Evolutionary conservation across 495 filamentous ascomycete genomes (phyloP).

Genomic region (Tetracladium marchalianum): DNA sequence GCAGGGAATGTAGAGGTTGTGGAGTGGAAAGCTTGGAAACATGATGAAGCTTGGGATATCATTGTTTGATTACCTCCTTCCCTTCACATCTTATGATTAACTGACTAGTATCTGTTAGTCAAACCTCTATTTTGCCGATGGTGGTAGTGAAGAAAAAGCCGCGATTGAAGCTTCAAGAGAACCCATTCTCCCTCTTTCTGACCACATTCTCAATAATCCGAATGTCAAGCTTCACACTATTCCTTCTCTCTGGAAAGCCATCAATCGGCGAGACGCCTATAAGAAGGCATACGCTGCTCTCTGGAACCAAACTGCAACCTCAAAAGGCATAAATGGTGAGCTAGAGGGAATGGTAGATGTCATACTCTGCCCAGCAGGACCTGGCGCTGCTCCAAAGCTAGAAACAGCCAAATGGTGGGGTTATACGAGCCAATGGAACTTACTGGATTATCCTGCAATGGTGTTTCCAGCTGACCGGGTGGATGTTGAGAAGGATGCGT

Average conservation of each 20-base stretch:
- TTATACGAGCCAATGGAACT: conserved; percentile 66
- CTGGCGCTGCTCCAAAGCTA: conserved; percentile 48
- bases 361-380: conserved; percentile 54
- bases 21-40: conserved; percentile 57
- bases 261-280: conserved; percentile 43
- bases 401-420: conserved; percentile 57
- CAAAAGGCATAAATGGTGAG: conserved; percentile 2
- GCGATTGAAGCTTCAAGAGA: conserved; percentile 45
- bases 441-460: conserved; percentile 55
- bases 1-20: conserved; percentile 44
- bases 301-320: conserved; percentile 41
- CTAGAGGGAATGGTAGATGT: conserved; percentile 46
- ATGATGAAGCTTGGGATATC: conserved; percentile 49
- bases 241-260: conserved; percentile 22
- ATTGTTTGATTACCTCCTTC: conserved; percentile 26
- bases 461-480: conserved; percentile 46
- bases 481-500: conserved; percentile 23
- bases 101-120: conserved; percentile 24
- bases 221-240: conserved; percentile 30
- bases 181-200: conserved; percentile 39
- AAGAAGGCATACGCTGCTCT: conserved; percentile 45
- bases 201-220: conserved; percentile 42
- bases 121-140: conserved; percentile 46
- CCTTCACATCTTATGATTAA: neutral
- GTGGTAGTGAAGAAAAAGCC: conserved; percentile 39